Percentiles rank a stretch among this genome's conserved stretches.
phyloP scores from a whole-genome alignment of 257 asterid genomes.

The Fraxinus anomala region DNA sequence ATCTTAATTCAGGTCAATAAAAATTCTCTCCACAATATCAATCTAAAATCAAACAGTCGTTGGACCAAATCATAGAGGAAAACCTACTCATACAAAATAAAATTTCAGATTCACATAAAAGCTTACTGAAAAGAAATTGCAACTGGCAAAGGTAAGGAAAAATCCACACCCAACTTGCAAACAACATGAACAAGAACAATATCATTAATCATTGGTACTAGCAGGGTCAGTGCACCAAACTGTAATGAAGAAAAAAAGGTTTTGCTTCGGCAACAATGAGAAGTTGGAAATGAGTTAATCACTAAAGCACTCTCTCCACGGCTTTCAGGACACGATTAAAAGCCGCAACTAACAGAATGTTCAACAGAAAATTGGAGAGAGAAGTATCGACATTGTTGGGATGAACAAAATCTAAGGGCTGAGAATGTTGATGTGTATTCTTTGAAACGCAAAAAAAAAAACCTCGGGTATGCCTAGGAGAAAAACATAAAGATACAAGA shows the following conservation, averaged over 20 bases:
- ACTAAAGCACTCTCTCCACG: not conserved
- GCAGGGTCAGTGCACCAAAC: not conserved
- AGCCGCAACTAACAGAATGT: not conserved
- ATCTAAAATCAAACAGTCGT: not conserved
- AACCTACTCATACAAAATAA: not conserved
- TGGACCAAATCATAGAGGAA: not conserved
- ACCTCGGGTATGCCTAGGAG: conserved; percentile 2
- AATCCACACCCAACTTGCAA: not conserved
- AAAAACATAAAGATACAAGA: not conserved
- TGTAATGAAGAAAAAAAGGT: not conserved
- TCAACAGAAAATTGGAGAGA: not conserved
- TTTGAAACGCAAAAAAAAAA: not conserved
- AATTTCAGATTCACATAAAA: not conserved
- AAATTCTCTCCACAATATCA: not conserved
- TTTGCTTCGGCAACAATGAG: not conserved
- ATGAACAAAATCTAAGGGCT: not conserved
- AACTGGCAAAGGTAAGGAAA: not conserved
- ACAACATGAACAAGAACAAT: not conserved
- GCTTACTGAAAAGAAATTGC: not conserved
- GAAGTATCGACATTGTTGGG: not conserved
- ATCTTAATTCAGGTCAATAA: not conserved
- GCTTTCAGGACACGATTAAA: not conserved
- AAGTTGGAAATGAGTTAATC: not conserved
- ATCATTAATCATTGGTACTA: not conserved
- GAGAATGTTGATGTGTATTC: not conserved